Percentiles rank a stretch among this genome's conserved stretches.
phyloP scores from a whole-genome alignment of 495 filamentous ascomycete genomes.

The Trichoderma gamsii region DNA sequence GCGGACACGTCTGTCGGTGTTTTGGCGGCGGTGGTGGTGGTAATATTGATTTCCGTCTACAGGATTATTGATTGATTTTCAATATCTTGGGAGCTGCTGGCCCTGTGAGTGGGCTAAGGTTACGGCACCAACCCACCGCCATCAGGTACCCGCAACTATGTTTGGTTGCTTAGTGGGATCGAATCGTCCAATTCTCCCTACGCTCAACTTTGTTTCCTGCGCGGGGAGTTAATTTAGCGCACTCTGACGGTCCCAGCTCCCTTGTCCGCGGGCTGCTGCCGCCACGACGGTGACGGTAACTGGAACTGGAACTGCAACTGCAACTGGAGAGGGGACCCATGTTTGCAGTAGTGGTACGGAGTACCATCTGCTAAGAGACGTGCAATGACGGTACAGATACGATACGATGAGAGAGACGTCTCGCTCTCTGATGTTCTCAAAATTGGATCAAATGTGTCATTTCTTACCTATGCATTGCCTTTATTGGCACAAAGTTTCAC shows the following conservation, averaged over 20 bases:
- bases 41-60: too few species aligned
- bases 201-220: too few species aligned
- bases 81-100: too few species aligned
- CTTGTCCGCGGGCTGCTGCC: background rate
- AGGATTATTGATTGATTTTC: too few species aligned
- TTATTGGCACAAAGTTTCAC: background rate
- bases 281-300: conserved; percentile 3
- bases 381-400: background rate
- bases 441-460: too few species aligned
- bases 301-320: background rate
- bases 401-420: background rate
- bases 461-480: background rate
- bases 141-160: background rate
- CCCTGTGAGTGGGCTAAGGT: too few species aligned
- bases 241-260: background rate
- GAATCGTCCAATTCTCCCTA: background rate
- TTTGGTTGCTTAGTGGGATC: background rate
- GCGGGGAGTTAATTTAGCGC: background rate
- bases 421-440: too few species aligned
- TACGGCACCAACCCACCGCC: background rate
- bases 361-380: too few species aligned
- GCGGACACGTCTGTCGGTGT: too few species aligned
- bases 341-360: background rate
- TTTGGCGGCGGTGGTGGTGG: too few species aligned
- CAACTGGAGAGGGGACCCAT: background rate